Base-by-base conservation (phyloP, 441 rosid genomes). In the Mallotus repandus region DNA sequence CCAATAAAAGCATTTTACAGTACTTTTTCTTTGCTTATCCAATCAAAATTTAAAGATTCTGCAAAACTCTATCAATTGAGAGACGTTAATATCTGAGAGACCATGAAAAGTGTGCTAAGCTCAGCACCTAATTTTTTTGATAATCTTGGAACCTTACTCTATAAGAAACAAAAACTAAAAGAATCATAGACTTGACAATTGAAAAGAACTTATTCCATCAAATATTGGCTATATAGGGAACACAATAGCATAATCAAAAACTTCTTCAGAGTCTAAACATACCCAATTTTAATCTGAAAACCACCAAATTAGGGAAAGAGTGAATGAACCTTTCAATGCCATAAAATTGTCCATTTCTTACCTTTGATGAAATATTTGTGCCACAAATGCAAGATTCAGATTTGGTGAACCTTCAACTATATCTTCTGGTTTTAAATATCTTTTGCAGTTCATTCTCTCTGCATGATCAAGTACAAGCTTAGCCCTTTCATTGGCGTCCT, bases 371-470 rank as follows among this genome's bases (percentile, higher is more conserved):
- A 96, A 96, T 84, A 96, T 89, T 79, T 91, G 92, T 4, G 98
- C 98, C 63, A 96, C 96, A 80, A 96, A 93, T 59, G 96, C 92
- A 76, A 96, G 97, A 82, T 96, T 96, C 71, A 96, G 93, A 86
- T 93, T 96, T 82, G 95, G 75, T 61, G 96, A 92, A 71, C 98
- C 98, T 54, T 97, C 98, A 48, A 86, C 89, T 74, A 97, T 92
- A 76, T 97, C 99, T 72, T 88, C 89, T 49, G 98, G 92, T 78
- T 91, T 91, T 65, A 97, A 75, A 80, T 88, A 96, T 85, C 91
- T 81, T 76, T 94, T 87, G 84, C 99, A 97, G 43, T 86, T 94
- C 91, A 96, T 76, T 81, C 88, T 92, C 86, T 92, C 97, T 45
- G 98, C 97, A 79, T 94, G 96, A 80, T 89, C 93, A 82, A 94